Evolutionary conservation across 805 yeast species (phyloP), one percentile per base, ranked within the genome.

Genomic region (Tetrapisispora arboricola): DNA sequence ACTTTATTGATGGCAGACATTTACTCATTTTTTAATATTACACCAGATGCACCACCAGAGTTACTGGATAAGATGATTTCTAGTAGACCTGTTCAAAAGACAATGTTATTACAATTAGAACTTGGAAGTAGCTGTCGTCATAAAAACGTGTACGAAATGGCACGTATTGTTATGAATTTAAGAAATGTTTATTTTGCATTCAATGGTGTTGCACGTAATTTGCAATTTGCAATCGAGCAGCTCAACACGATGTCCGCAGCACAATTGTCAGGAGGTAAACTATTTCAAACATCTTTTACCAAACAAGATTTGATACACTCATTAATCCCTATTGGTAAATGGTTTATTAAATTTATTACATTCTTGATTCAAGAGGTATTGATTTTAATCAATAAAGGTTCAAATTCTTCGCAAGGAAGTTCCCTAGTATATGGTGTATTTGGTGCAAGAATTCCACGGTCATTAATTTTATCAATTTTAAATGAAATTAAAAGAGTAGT

Each of bases 301-400:
- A 67, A 86, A 48, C 80, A 79, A 28, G 87, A 81, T 49, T 68
- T 76, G 45, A 68, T 82, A 3, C 65, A 79, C 49, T 69, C 76
- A 15, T 66, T 78, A 10, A 60, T 84, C n/a, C 96, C 96, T 0
- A 75, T 82, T 30, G 76, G 83, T 8, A 75, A 85, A 51, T 90
- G 96, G 96, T 73, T 84, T 49, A 72, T 85, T 25, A 96, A 87
- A 55, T 75, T 85, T 45, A 68, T 85, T 41, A 75, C 80, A 1
- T 77, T 75, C 46, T 57, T 84, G 31, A 75, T 78, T 41, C 94
- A 88, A 58, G 95, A 90, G 48, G 60, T 82, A 26, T 54, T 80
- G 19, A 72, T 78, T 26, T 50, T 78, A 21, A 51, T 47, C 40
- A 67, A 40, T 36, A 43, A 50, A 4, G 40, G 27, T 2, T 33